Evolutionary conservation across 164 flowering plant species (phyloP).

Genomic region (Nelumbo lutea): DNA sequence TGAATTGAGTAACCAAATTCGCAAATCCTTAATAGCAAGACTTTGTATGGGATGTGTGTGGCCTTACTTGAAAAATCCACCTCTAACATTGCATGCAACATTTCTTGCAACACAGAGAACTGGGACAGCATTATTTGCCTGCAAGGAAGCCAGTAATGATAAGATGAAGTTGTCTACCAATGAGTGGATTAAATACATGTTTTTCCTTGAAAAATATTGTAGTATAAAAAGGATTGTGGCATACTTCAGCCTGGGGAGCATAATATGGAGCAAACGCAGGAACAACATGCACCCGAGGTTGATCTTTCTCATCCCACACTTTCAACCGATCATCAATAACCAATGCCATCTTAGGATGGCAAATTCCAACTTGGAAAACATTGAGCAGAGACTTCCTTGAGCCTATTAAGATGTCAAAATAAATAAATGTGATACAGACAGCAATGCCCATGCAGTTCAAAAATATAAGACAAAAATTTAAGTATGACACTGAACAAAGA

Average conservation of each 20-base stretch:
- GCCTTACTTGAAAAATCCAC: slow-evolving; percentile 95
- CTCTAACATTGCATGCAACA: slow-evolving; percentile 98
- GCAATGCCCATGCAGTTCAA: neutral
- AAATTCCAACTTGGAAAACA: slow-evolving; percentile 85
- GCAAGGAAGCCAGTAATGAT: slow-evolving; percentile 19
- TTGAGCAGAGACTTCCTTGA: slow-evolving; percentile 78
- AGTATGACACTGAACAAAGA: neutral
- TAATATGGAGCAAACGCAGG: slow-evolving; percentile 99
- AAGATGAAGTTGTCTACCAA: neutral
- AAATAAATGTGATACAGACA: neutral
- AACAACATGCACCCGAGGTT: slow-evolving; percentile 95
- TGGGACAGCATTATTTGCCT: slow-evolving; percentile 81
- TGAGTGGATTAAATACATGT: neutral
- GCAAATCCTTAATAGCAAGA: slow-evolving; percentile 1
- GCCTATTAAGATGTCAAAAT: slow-evolving; percentile 38
- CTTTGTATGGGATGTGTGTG: neutral
- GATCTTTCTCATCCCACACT: slow-evolving; percentile 99
- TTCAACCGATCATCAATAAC: slow-evolving; percentile 98
- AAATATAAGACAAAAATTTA: neutral
- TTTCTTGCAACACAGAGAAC: slow-evolving; percentile 94
- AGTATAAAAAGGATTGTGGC: neutral
- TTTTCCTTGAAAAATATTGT: neutral
- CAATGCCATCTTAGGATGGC: slow-evolving; percentile 98
- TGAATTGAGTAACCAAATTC: too few species aligned
- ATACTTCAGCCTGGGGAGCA: slow-evolving; percentile 98